A percentile compares a stretch with the other conserved stretches of the same genome.
Evolutionary conservation across 306 rosid genomes (phyloP).

Genomic region (Chamaecrista fasciculata): DNA sequence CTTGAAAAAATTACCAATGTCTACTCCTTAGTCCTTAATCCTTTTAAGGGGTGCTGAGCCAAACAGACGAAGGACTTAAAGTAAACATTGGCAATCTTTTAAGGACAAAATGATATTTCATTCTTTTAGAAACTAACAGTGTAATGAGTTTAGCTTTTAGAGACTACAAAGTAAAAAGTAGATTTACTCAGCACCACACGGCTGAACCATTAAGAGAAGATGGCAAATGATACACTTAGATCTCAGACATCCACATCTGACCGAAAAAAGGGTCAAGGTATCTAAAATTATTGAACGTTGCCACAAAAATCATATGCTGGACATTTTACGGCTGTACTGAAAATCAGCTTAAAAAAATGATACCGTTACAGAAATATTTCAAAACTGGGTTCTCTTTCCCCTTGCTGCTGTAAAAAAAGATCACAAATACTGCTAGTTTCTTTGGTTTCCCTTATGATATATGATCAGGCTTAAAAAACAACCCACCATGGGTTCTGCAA

Average conservation of each 20-base stretch:
- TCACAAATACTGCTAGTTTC: conserved; percentile 35
- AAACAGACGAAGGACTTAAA: too few species aligned
- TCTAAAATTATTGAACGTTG: conserved; percentile 15
- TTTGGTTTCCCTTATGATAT: conserved; percentile 40
- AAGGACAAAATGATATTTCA: too few species aligned
- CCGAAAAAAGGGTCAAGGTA: background rate
- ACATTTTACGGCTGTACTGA: conserved; percentile 9
- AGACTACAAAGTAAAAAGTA: background rate
- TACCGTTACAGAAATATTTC: conserved; percentile 35
- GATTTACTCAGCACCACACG: background rate
- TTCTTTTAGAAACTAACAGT: too few species aligned
- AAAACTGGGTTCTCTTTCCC: conserved; percentile 61
- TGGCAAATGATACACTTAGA: background rate
- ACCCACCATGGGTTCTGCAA: conserved; percentile 33
- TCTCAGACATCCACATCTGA: conserved; percentile 16
- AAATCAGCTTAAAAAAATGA: conserved; percentile 31
- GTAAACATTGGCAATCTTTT: too few species aligned
- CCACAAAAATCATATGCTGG: conserved; percentile 29
- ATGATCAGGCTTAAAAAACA: conserved; percentile 35
- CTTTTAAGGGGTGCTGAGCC: too few species aligned
- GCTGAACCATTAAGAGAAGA: background rate
- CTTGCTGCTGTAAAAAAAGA: conserved; percentile 34
- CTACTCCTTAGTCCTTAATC: too few species aligned
- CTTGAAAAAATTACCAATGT: too few species aligned
- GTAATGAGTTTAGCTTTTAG: too few species aligned